A percentile compares a stretch with the other conserved stretches of the same genome.
These are phyloP conservation scores for Lomentospora prolificans DNA, from an alignment of 2,329 filamentous ascomycete species.

Conservation along the genomic window DNA sequence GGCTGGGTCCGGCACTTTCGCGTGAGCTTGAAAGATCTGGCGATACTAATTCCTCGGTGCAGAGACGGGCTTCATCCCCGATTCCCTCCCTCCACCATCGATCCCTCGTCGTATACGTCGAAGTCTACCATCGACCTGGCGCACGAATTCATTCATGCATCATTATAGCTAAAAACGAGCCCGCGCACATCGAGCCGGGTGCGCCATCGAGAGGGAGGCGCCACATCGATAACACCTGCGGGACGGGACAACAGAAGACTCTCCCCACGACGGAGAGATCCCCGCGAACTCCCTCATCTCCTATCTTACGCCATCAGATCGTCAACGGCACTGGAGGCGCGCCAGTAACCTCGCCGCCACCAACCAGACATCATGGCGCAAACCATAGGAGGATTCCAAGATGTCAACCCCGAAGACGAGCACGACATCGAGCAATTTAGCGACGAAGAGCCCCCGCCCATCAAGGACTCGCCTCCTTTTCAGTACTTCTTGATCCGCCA, in stretches of 20 bases:
- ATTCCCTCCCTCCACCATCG: neutral
- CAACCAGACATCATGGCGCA: conserved; percentile 2
- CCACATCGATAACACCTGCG: neutral
- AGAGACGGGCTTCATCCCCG: neutral
- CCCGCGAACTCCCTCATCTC: neutral
- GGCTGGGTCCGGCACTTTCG: neutral
- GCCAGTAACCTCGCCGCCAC: neutral
- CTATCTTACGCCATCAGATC: too few species aligned
- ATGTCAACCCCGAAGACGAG: neutral
- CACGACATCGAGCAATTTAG: neutral
- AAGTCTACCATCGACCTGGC: neutral
- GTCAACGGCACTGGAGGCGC: too few species aligned
- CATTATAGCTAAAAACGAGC: neutral
- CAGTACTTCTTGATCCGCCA: conserved; percentile 62
- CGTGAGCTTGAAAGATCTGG: neutral
- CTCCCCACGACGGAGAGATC: neutral
- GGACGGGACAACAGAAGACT: neutral
- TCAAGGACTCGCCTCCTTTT: conserved; percentile 25
- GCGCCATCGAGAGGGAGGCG: conserved; percentile 4
- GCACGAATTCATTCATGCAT: conserved; percentile 4
- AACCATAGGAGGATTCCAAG: neutral
- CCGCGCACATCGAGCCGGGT: conserved; percentile 6
- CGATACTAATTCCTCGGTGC: neutral
- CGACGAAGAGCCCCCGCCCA: conserved; percentile 20
- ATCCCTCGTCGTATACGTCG: neutral